Evolutionary conservation across 2,329 filamentous ascomycete species (phyloP).

Genomic region (Furcasterigmium furcatum): DNA sequence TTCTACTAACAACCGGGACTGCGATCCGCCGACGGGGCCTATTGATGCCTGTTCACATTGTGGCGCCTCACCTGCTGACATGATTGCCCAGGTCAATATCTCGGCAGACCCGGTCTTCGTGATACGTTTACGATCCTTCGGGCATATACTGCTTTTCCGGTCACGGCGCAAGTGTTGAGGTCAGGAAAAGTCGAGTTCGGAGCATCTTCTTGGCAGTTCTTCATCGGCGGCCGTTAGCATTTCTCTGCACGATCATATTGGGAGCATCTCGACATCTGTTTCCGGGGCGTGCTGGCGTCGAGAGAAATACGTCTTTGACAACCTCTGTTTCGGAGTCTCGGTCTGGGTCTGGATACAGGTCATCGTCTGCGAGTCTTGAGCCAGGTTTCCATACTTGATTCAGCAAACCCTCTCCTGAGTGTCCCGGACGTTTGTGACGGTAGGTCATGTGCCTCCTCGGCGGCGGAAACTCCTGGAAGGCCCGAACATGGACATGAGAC

Average conservation of each 20-base stretch:
- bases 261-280: slow-evolving; percentile 12
- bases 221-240: slow-evolving; percentile 11
- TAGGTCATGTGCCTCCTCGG: slow-evolving; percentile 7
- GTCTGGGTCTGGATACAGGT: slow-evolving; percentile 30
- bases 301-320: slow-evolving; percentile 30
- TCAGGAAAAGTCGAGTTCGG: slow-evolving; percentile 13
- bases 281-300: slow-evolving; percentile 36
- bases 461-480: background rate
- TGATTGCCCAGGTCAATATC: background rate
- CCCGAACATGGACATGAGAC: background rate
- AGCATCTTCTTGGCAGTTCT: slow-evolving; percentile 12
- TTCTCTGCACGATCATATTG: slow-evolving; percentile 10
- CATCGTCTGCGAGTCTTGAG: slow-evolving; percentile 26
- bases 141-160: slow-evolving; percentile 5
- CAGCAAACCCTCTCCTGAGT: slow-evolving; percentile 16
- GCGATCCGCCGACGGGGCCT: too few relatives aligned
- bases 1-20: too few relatives aligned
- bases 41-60: too few relatives aligned
- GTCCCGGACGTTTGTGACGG: slow-evolving; percentile 22
- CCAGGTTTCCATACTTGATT: slow-evolving; percentile 21
- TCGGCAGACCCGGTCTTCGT: background rate
- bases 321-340: slow-evolving; percentile 31
- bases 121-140: slow-evolving; percentile 1
- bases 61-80: background rate
- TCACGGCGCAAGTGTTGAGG: slow-evolving; percentile 11